Evolutionary conservation across 441 rosid genomes (phyloP), one percentile per base, ranked within the genome.

Genomic region (Populus trichocarpa): DNA sequence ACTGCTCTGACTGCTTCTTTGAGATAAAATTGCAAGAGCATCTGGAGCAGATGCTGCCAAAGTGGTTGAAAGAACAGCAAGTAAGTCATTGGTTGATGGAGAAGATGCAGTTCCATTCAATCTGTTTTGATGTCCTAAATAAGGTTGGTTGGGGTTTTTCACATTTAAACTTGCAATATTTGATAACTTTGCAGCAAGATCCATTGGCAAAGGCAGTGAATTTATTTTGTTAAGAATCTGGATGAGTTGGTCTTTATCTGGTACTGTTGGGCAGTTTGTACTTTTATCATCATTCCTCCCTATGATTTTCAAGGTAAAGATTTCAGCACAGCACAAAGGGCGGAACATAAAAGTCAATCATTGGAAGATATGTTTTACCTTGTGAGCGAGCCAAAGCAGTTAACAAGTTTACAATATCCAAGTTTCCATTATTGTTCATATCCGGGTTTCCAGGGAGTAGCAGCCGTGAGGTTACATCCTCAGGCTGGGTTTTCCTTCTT

Each of bases 211-310:
- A 73, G 93, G 93, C 77, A 93, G 84, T 36, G 96, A 87, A 80
- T 94, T 94, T 68, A 94, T 91, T 87, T 90, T 93, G 85, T 82
- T 83, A 77, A 94, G 92, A 80, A 94, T 90, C 80, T 89, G 91
- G 77, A 89, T 71, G 70, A 94, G 90, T 80, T 90, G 92, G 42
- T 90, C 98, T 80, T 81, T 91, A 71, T 88, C 87, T 13, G 94
- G 92, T 73, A 85, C 84, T 2, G 84, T 74, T 79, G 83, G 68
- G 76, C 80, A 78, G 69, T 65, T 82, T 75, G 71, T 67, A 69
- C 86, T 81, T 76, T 80, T 87, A 5, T 80, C 90, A 66, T 84
- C 96, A 65, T 66, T 84, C 81, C 84, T 90, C 53, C 96, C 98
- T 94, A 81, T 61, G 80, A 65, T 73, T 69, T 38, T 7, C 40